Base-by-base conservation (phyloP, 2,329 filamentous ascomycete genomes). In the Chrysoporthe cubensis region DNA sequence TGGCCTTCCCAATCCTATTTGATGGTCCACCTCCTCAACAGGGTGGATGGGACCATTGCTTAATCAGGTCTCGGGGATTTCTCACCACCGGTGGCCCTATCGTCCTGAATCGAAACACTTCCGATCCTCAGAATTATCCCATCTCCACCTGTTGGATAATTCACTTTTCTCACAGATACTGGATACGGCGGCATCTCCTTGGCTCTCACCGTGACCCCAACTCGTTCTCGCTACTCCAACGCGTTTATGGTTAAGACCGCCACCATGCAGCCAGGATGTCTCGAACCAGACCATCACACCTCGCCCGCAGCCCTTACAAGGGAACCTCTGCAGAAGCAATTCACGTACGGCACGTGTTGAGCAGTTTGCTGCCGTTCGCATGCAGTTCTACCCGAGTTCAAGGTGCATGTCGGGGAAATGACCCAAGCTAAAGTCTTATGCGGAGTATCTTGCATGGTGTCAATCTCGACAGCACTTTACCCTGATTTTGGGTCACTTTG, bases 1-100 rank as follows among this genome's bases (percentile, higher is more conserved):
- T 67, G 46, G 66, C 62, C 59, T 65, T 54, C 37, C 57, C 57
- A 42, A 14, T 60, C 34, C 14, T 11, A 18, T 40, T 7, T 60
- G 18, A 44, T 21, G 34, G 21, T 13, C 42, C 57, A 42, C 43
- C 37, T 54, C 50, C 50, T 54, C 50, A 40, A 5, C 37, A 40
- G 37, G 37, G 37, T 4, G 9, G 37, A 40, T 40, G 11, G 44
- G 44, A 14, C 44, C 44, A 13, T n/a, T 46, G 44, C 34, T 40
- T 40, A 32, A 57, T n/a, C 34, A 40, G 34, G n/a, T 32, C 34
- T 16, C 54, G 14, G 9, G 18, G 7, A 34, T 6, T 26, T 6
- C 9, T 32, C 26, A 6, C 14, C 8, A 13, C 9, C 5, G n/a
- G 54, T n/a, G 34, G 40, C 42, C 21, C 43, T 32, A 6, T 58